Evolutionary conservation across 176 grass and related monocot species (phyloP).

Genomic region (Avena atlantica): DNA sequence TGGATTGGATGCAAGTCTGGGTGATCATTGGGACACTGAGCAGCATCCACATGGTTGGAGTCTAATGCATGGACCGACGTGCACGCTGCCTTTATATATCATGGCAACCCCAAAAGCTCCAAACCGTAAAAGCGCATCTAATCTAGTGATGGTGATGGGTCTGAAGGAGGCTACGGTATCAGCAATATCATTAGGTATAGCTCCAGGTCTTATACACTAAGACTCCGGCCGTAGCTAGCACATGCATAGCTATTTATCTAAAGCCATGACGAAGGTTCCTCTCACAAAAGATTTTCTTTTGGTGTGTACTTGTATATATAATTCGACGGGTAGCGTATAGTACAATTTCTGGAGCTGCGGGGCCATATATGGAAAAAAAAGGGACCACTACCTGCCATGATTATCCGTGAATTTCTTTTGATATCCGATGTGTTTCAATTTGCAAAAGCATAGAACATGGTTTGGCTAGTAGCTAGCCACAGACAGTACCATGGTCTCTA

Average conservation of each 20-base stretch:
- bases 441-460: not conserved
- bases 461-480: not conserved
- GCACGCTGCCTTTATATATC: conserved; percentile 38
- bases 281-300: not conserved
- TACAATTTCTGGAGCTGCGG: not conserved
- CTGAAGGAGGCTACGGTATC: not conserved
- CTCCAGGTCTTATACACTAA: conserved; percentile 39
- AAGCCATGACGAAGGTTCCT: conserved; percentile 32
- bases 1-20: not conserved
- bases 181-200: conserved; percentile 25
- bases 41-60: conserved; percentile 34
- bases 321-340: not conserved
- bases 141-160: conserved; percentile 45
- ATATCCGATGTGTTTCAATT: not conserved
- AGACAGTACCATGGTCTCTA: too few species aligned
- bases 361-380: not conserved
- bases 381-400: not conserved
- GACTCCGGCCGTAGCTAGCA: not conserved
- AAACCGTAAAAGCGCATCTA: conserved; percentile 51
- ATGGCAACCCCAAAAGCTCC: conserved; percentile 24
- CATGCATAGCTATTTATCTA: not conserved
- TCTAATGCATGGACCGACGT: conserved; percentile 18
- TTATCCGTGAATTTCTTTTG: not conserved
- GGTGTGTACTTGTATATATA: not conserved
- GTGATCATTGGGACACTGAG: conserved; percentile 41